Evolutionary conservation across 495 filamentous ascomycete genomes (phyloP), one percentile per base, ranked within the genome.

Genomic region (Penicillium angulare): DNA sequence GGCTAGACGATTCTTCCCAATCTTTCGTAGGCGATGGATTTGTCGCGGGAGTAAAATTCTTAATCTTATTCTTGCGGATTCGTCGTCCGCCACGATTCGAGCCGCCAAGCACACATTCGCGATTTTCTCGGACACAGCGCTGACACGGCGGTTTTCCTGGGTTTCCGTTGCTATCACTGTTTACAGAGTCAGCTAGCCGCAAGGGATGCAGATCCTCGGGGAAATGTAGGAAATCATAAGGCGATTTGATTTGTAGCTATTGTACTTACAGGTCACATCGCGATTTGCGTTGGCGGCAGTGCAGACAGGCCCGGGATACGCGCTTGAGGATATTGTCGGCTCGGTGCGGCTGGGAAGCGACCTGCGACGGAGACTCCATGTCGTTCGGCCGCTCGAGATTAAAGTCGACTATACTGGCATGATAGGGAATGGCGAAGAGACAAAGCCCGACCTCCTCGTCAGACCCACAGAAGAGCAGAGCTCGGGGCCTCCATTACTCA

Each of bases 251-350:
- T n/a, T n/a, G n/a, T n/a, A n/a, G n/a, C n/a, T n/a, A n/a, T n/a
- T n/a, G n/a, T n/a, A 73, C 74, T 60, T 79, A 84, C 78, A 86
- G 67, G 63, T 84, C 80, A 68, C 83, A 86, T 53, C 79, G 79
- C 7, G 77, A 81, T 61, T 86, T 86, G 52, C 83, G 68, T 66
- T 80, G 81, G 40, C 82, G 59, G 60, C 83, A 86, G 52, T 81
- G 76, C 50, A 85, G 60, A 66, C 83, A 86, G 10, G 83, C 83
- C 41, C 80, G 70, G 24, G 82, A 83, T 2, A 82, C 81, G 43
- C 83, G 73, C 69, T 82, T 84, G 53, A 72, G 72, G 54, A 64
- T 42, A 18, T 63, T 58, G 49, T 65, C 62, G 21, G 54, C 46
- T 46, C 56, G 61, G 13, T 27, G 41, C 29, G 49, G 35, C 20